Evolutionary conservation across 2,329 filamentous ascomycete genomes (phyloP).

Genomic region (Beauveria australis): DNA sequence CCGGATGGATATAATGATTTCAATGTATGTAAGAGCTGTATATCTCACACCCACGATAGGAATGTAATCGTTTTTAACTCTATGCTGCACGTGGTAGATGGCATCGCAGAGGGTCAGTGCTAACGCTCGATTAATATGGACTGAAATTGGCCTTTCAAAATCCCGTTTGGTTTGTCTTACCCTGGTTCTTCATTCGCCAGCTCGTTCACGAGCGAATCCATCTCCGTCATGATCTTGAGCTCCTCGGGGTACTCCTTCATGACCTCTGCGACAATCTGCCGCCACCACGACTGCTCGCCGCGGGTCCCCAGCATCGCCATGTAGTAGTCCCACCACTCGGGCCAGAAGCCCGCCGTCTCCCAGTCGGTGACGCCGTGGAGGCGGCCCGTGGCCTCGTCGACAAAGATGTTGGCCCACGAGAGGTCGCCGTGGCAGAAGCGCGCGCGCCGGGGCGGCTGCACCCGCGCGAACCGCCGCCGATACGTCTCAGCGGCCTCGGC

Average conservation of each 20-base stretch:
- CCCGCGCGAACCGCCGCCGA: slow-evolving; percentile 4
- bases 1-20: neutral
- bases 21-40: too few species aligned
- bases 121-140: neutral
- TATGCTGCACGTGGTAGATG: neutral
- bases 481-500: slow-evolving; percentile 12
- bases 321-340: slow-evolving; percentile 17
- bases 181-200: neutral
- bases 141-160: neutral
- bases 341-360: slow-evolving; percentile 26
- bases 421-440: slow-evolving; percentile 26
- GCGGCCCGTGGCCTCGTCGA: slow-evolving; percentile 27
- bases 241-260: slow-evolving; percentile 9
- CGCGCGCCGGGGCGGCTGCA: neutral
- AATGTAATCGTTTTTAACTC: too few species aligned
- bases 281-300: slow-evolving; percentile 13
- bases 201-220: neutral
- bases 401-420: slow-evolving; percentile 24
- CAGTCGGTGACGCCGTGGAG: slow-evolving; percentile 51
- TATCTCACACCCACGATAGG: too few species aligned
- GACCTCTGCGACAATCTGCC: neutral
- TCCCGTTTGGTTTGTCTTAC: neutral
- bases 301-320: slow-evolving; percentile 15
- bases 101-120: neutral
- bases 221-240: neutral